These are phyloP conservation scores for Oenanthe javanica DNA, from an alignment of 140 eudicot species.

Conservation along the genomic window DNA sequence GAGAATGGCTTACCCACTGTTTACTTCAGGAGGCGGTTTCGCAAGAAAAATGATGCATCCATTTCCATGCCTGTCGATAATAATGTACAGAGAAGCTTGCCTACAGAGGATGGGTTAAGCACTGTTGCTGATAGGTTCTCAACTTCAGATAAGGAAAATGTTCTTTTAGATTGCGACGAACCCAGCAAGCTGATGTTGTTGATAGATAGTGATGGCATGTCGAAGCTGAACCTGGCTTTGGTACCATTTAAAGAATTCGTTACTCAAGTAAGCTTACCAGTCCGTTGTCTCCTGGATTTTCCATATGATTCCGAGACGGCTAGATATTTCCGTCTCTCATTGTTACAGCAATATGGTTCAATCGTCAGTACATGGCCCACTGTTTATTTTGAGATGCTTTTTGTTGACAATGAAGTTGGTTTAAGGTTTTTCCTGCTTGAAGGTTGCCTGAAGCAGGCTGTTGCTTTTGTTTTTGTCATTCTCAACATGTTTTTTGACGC, in stretches of 20 bases:
- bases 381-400: conserved; percentile 69
- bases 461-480: conserved; percentile 52
- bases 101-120: background rate
- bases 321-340: conserved; percentile 34
- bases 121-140: background rate
- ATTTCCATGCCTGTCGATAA: conserved; percentile 11
- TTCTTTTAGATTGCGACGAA: background rate
- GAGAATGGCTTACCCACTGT: conserved; percentile 42
- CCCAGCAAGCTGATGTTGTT: conserved; percentile 26
- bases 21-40: conserved; percentile 62
- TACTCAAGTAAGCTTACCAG: conserved; percentile 34
- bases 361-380: conserved; percentile 61
- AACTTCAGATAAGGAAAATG: background rate
- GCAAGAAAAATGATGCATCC: conserved; percentile 24
- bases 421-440: conserved; percentile 67
- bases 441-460: conserved; percentile 74
- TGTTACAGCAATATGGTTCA: conserved; percentile 54
- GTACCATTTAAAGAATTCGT: conserved; percentile 20
- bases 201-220: conserved; percentile 28
- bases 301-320: conserved; percentile 28
- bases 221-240: conserved; percentile 23
- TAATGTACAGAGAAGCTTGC: conserved; percentile 5
- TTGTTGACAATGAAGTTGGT: conserved; percentile 71
- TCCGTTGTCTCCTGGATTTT: conserved; percentile 28
- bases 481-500: conserved; percentile 43